phyloP scores from a whole-genome alignment of 2,329 filamentous ascomycete genomes.

The Anthostomella pinea region DNA sequence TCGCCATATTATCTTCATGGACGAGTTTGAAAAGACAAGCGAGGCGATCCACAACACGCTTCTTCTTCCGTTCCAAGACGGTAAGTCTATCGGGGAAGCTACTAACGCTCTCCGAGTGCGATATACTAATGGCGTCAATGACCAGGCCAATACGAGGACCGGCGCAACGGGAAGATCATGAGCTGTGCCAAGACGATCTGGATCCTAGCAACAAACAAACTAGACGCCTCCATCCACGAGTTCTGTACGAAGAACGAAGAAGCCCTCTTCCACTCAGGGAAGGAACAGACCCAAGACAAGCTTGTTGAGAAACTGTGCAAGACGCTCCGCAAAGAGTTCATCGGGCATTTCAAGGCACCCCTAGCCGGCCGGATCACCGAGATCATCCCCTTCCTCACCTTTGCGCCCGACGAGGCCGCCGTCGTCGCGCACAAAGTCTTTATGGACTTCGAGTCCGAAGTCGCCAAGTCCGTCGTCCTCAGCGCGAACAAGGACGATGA shows the following conservation, averaged over 20 bases:
- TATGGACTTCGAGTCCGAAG: constrained; percentile 9
- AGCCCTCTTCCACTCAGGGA: constrained; percentile 6
- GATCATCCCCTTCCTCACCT: constrained; percentile 17
- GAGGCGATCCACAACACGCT: constrained; percentile 39
- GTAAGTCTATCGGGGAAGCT: constrained; percentile 23
- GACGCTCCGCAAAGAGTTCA: constrained; percentile 13
- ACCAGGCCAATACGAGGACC: constrained; percentile 37
- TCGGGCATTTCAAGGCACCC: constrained; percentile 12
- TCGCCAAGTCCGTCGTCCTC: constrained; percentile 4
- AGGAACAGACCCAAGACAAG: constrained; percentile 11
- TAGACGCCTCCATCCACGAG: constrained; percentile 36
- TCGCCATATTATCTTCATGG: constrained; percentile 44
- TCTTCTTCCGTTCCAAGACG: constrained; percentile 42
- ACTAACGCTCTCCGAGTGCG: background rate
- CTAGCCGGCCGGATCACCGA: constrained; percentile 16
- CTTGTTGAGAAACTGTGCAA: constrained; percentile 9
- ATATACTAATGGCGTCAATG: background rate
- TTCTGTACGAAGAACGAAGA: constrained; percentile 33
- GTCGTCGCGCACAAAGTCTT: constrained; percentile 7
- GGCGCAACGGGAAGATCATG: constrained; percentile 31
- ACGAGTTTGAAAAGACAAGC: constrained; percentile 49
- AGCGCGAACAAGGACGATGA: constrained; percentile 11
- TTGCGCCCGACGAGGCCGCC: constrained; percentile 12
- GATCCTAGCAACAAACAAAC: constrained; percentile 45
- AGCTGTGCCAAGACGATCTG: constrained; percentile 46